phyloP scores from a whole-genome alignment of 495 filamentous ascomycete genomes.

The Trichoderma orchidacearum region DNA sequence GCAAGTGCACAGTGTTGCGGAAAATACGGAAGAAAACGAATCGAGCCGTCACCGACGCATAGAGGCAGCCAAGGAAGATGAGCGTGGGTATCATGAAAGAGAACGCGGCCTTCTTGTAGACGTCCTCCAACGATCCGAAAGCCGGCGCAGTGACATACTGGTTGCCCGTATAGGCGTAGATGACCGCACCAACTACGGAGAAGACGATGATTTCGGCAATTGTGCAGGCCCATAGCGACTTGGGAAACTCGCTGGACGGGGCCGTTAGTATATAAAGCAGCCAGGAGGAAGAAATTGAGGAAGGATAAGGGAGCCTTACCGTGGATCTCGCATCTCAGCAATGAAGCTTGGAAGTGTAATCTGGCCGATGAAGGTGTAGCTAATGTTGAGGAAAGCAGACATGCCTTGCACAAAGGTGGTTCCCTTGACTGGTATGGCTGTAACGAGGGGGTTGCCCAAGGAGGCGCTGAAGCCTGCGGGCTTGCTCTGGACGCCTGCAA shows the following conservation, averaged over 20 bases:
- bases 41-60: slow-evolving; percentile 73
- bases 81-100: slow-evolving; percentile 88
- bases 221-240: slow-evolving; percentile 76
- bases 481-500: slow-evolving; percentile 57
- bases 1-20: slow-evolving; percentile 60
- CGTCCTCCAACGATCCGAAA: slow-evolving; percentile 61
- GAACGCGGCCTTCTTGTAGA: slow-evolving; percentile 73
- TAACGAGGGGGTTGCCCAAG: slow-evolving; percentile 46
- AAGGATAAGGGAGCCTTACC: slow-evolving; percentile 2
- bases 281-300: too few species aligned
- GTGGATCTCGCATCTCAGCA: slow-evolving; percentile 76
- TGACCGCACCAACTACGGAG: slow-evolving; percentile 56
- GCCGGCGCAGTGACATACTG: slow-evolving; percentile 73
- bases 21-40: slow-evolving; percentile 83
- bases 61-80: slow-evolving; percentile 79
- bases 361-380: slow-evolving; percentile 86
- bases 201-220: slow-evolving; percentile 76
- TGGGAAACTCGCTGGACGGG: slow-evolving; percentile 56
- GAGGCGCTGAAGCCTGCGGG: slow-evolving; percentile 32
- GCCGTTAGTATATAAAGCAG: background rate
- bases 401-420: slow-evolving; percentile 69
- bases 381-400: slow-evolving; percentile 79
- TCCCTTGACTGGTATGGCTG: slow-evolving; percentile 48
- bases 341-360: slow-evolving; percentile 87
- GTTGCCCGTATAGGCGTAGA: slow-evolving; percentile 72